These are phyloP conservation scores for Sporothrix mexicana DNA, from an alignment of 2,329 filamentous ascomycete genomes.

Conservation along the genomic window DNA sequence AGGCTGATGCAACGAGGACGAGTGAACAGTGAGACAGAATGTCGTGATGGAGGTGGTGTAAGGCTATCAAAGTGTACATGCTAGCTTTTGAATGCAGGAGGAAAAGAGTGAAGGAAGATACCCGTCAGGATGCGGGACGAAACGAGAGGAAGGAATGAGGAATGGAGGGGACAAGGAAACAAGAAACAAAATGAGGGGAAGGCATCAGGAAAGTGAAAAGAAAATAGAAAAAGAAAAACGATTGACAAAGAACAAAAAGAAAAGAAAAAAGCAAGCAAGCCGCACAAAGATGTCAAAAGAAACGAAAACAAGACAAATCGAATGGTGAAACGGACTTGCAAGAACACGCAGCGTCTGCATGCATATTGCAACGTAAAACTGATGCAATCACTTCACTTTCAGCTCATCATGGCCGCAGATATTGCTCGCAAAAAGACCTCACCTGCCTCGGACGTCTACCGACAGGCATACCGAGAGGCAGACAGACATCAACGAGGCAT, in stretches of 20 bases:
- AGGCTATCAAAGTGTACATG: neutral
- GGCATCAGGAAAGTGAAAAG: neutral
- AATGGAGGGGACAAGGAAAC: neutral
- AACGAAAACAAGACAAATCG: neutral
- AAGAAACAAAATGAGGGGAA: constrained; percentile 1
- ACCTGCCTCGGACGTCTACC: neutral
- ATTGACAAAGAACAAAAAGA: too few relatives aligned
- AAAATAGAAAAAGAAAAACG: neutral
- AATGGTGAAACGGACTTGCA: constrained; percentile 5
- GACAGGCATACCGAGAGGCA: too few relatives aligned
- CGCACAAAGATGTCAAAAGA: neutral
- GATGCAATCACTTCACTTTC: neutral
- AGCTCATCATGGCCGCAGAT: too few relatives aligned
- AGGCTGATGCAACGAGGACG: constrained; percentile 5
- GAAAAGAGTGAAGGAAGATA: constrained; percentile 6
- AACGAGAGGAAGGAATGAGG: neutral
- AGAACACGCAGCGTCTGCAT: neutral
- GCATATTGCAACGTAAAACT: neutral
- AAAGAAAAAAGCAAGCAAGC: neutral
- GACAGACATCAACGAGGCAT: neutral
- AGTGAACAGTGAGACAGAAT: neutral
- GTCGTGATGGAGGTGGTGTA: neutral
- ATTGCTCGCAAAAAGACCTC: neutral
- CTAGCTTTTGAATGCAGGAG: neutral
- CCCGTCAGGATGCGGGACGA: constrained; percentile 24